Evolutionary conservation across 192 early-diverging fungal species (phyloP), one percentile per base, ranked within the genome.

Genomic region (Coemansia sp.): DNA sequence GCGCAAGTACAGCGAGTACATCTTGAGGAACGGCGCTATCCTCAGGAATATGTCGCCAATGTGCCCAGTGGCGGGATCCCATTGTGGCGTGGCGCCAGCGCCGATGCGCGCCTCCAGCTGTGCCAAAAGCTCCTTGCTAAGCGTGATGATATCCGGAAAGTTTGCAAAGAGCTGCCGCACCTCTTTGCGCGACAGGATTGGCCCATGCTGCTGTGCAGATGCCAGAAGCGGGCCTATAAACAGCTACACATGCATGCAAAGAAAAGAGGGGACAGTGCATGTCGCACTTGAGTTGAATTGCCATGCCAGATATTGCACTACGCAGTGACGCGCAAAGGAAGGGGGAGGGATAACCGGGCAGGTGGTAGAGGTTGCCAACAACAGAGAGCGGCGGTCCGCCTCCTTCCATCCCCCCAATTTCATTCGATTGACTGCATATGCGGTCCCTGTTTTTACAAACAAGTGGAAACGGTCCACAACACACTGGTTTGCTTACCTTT

Each of bases 91-190:
- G 60, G 59, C 72, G 21, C 21, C 46, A 58, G 50, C 38, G 33
- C 74, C 78, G 26, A 89, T 74, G 43, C 88, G 69, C 10, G 75
- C 83, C 50, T 89, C 88, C 31, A 89, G 79, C 68, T 85, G 83
- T 31, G 67, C 68, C 40, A 88, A 66, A 45, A 89, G 69, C 67
- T 86, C 79, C 13, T 67, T 82, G 71, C 88, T 89, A 35, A 88
- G 73, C 60, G 73, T 79, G 37, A 88, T 66, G 39, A 89, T 83
- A 62, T 88, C 87, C 31, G 83, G 75, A 62, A 89, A 84, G 76
- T 88, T 88, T 60, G 88, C 86, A 80, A 89, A 89, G 50, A 89
- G 76, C 73, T 85, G 80, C n/a, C 67, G 74, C 4, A 89, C 83
- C 39, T 80, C 79, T 56, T 86, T 87, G 60, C 85, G 83, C 36